phyloP scores from a whole-genome alignment of 352 stramenopile species.

The Phytophthora colocasiae region DNA sequence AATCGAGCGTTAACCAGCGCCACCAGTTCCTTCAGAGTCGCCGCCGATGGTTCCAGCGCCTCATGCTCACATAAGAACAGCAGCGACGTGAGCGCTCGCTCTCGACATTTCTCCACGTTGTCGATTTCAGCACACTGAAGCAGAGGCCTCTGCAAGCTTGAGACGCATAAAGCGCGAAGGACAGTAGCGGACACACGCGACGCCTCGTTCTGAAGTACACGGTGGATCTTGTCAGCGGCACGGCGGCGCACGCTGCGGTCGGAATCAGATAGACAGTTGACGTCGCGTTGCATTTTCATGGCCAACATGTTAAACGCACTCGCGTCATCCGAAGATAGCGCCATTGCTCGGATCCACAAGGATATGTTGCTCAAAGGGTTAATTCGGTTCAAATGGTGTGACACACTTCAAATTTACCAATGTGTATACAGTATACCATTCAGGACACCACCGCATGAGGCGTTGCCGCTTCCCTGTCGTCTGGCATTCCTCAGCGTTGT shows the following conservation, averaged over 20 bases:
- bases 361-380: no score
- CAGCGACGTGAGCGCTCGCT: constrained; percentile 68
- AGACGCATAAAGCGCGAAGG: constrained; percentile 49
- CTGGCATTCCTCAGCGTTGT: no score
- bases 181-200: constrained; percentile 41
- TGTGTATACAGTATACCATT: not conserved
- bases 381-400: not conserved
- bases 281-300: constrained; percentile 86
- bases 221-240: constrained; percentile 76
- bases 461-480: no score
- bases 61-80: constrained; percentile 61
- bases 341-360: constrained; percentile 40
- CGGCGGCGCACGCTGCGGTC: constrained; percentile 76
- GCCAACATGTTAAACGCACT: constrained; percentile 60
- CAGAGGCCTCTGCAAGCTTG: constrained; percentile 58
- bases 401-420: constrained; percentile 3
- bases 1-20: constrained; percentile 57
- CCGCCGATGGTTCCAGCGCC: constrained; percentile 50
- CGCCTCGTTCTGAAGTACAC: constrained; percentile 54
- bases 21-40: constrained; percentile 59
- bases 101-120: constrained; percentile 79
- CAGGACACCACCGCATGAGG: no score
- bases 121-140: constrained; percentile 59
- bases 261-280: constrained; percentile 81
- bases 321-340: constrained; percentile 60